Conservation (phyloP, 148 eudicot species). For the Chenopodium berlandieri region DNA sequence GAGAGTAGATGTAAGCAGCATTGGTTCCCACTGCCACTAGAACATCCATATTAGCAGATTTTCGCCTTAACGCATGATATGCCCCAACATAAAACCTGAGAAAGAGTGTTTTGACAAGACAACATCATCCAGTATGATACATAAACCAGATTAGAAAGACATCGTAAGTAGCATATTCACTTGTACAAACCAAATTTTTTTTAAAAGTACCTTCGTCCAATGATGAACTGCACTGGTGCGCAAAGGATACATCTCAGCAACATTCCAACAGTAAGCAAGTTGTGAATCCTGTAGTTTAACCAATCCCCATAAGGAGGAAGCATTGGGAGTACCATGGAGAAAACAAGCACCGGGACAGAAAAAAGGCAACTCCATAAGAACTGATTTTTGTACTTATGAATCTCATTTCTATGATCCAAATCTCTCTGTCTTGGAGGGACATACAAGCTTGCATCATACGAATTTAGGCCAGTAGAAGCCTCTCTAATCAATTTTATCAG, state of each 20-base stretch:
- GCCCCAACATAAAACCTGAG: constrained; percentile 87
- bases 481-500: constrained; percentile 39
- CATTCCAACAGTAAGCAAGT: constrained; percentile 82
- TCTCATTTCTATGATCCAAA: constrained; percentile 56
- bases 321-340: constrained; percentile 93
- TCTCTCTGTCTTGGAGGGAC: constrained; percentile 67
- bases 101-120: constrained; percentile 21
- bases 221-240: constrained; percentile 85
- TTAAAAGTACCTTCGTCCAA: constrained; percentile 69
- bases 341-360: constrained; percentile 72
- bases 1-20: constrained; percentile 94
- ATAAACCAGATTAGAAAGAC: constrained; percentile 1
- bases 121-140: neutral
- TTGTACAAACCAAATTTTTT: neutral
- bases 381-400: constrained; percentile 53
- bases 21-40: constrained; percentile 95
- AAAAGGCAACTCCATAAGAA: constrained; percentile 87
- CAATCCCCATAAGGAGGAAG: constrained; percentile 81
- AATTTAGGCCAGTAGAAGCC: constrained; percentile 46
- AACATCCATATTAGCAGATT: constrained; percentile 97
- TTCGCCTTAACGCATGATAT: constrained; percentile 81
- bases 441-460: constrained; percentile 65
- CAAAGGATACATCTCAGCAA: constrained; percentile 81
- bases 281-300: constrained; percentile 72
- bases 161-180: neutral